phyloP scores from a whole-genome alignment of 495 filamentous ascomycete species.

The Xylaria scruposa region DNA sequence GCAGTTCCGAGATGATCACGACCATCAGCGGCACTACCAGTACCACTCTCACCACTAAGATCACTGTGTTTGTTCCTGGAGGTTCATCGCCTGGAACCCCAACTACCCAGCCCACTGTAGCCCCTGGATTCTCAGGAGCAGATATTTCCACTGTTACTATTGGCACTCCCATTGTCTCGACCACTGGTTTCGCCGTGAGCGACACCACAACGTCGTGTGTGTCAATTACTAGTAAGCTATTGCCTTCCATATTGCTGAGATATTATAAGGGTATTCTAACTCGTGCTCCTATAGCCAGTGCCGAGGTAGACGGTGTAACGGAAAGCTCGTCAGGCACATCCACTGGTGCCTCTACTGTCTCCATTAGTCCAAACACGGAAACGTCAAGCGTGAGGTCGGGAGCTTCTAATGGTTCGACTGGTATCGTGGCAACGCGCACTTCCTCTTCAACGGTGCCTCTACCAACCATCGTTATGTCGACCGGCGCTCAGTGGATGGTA shows the following conservation, averaged over 20 bases:
- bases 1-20: conserved; percentile 2
- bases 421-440: neutral
- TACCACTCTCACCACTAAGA: conserved; percentile 14
- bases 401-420: too few relatives aligned
- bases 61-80: conserved; percentile 9
- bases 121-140: neutral
- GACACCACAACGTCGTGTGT: conserved; percentile 12
- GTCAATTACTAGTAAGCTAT: conserved; percentile 10
- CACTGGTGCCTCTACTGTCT: neutral
- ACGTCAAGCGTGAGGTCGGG: neutral
- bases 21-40: conserved; percentile 4
- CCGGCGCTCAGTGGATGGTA: neutral
- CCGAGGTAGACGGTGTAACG: conserved; percentile 22
- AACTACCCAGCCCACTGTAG: neutral
- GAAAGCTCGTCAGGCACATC: neutral
- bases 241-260: neutral
- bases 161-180: neutral
- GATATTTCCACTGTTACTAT: neutral
- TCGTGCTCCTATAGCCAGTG: neutral
- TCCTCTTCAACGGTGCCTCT: conserved; percentile 4
- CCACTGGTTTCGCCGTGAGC: neutral
- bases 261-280: neutral
- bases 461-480: conserved; percentile 7
- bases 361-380: neutral
- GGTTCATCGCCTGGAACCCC: neutral